Conservation (phyloP, 257 asterid genomes). For the Linderniella brevidens region DNA sequence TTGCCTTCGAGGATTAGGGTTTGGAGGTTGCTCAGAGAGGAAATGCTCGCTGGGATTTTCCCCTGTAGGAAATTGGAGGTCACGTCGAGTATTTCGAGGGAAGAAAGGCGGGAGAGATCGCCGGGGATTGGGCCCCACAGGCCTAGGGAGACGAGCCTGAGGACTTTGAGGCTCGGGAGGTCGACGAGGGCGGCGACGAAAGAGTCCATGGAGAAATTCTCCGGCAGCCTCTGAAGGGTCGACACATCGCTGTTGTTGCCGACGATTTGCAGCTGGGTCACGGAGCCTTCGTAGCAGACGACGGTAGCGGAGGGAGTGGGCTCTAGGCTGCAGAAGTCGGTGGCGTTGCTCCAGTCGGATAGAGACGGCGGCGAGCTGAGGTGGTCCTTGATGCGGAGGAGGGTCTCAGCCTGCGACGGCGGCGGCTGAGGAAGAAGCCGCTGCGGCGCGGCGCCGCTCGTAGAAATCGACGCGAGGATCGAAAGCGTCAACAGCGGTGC, state of each 20-base stretch:
- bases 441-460: constrained; percentile 29
- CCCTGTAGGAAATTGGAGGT: constrained; percentile 69
- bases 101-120: constrained; percentile 28
- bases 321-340: constrained; percentile 51
- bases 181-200: constrained; percentile 32
- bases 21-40: constrained; percentile 39
- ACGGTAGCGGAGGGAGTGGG: constrained; percentile 37
- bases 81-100: constrained; percentile 62
- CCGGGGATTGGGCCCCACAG: constrained; percentile 61
- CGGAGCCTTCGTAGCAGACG: constrained; percentile 52
- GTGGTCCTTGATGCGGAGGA: constrained; percentile 31
- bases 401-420: constrained; percentile 35
- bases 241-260: constrained; percentile 23
- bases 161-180: constrained; percentile 62
- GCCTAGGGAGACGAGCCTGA: constrained; percentile 65
- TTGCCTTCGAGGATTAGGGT: constrained; percentile 53
- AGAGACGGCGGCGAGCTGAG: constrained; percentile 34
- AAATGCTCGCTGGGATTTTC: constrained; percentile 23
- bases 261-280: constrained; percentile 71
- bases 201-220: constrained; percentile 57
- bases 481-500: constrained; percentile 3
- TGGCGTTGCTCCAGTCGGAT: constrained; percentile 23
- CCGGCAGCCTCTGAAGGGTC: constrained; percentile 14
- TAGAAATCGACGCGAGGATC: constrained; percentile 18
- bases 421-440: constrained; percentile 18